Evolutionary conservation across 2,329 filamentous ascomycete genomes (phyloP), one percentile per base, ranked within the genome.

Genomic region (Sporothrix pallida): DNA sequence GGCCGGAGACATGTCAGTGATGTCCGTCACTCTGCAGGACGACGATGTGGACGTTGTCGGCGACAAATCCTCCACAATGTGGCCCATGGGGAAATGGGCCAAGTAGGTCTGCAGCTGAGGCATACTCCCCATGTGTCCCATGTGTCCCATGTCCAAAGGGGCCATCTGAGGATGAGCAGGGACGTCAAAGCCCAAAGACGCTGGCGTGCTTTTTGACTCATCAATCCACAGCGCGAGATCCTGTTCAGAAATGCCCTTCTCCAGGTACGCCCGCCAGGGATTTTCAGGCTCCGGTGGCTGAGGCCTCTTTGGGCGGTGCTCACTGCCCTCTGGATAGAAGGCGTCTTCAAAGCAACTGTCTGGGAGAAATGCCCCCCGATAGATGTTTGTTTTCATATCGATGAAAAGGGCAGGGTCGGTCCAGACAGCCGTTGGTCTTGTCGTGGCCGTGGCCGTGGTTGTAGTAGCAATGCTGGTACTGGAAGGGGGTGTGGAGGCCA

Each of bases 341-440:
- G 65, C 65, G 6, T 68, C 46, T 15, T 52, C 23, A 8, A 68
- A 68, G 46, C 15, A n/a, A 7, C 65, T 68, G 65, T 68, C 23
- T 5, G 65, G 65, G 4, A 1, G 7, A 37, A 68, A 68, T 3
- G 65, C 65, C 13, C 23, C 46, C 23, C 46, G 46, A 26, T 31
- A 68, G 13, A 23, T 15, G 46, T 15, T 68, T 2, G 15, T 68
- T 8, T 26, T 50, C 65, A 68, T 68, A 17, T 68, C 65, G 20
- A 68, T 52, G 13, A 2, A 52, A 15, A n/a, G n/a, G 15, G 65
- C 44, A 10, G 62, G 65, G 8, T 68, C 65, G 7, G 48, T 52
- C 65, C 65, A 68, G 2, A 52, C 23, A 58, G 54, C 13, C 2
- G 23, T 37, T 8, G 58, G 12, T 4, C 2, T n/a, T 3, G 46